phyloP scores from a whole-genome alignment of 192 early-diverging fungal genomes.

The Backusella tuberculispora region DNA sequence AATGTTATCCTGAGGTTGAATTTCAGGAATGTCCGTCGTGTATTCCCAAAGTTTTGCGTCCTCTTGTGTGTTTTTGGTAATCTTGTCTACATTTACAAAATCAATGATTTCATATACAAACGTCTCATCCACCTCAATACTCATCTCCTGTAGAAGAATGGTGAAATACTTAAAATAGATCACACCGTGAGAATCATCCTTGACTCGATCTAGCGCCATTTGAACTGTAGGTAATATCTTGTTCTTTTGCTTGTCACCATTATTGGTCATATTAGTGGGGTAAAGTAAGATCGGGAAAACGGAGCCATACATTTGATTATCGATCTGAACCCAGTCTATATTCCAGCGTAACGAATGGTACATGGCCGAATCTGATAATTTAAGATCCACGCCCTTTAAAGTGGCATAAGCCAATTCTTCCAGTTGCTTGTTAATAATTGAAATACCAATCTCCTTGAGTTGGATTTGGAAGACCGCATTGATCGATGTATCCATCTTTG shows the following conservation, averaged over 20 bases:
- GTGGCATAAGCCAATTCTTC: slow-evolving; percentile 90
- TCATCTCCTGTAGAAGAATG: slow-evolving; percentile 90
- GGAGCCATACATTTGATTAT: slow-evolving; percentile 92
- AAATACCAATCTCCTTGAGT: slow-evolving; percentile 90
- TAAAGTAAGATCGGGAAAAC: slow-evolving; percentile 93
- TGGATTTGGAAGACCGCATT: slow-evolving; percentile 70
- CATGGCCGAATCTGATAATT: slow-evolving; percentile 78
- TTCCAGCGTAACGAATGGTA: slow-evolving; percentile 79
- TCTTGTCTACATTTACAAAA: slow-evolving; percentile 79
- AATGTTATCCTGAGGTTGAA: slow-evolving; percentile 66
- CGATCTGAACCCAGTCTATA: slow-evolving; percentile 93
- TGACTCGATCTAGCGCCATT: slow-evolving; percentile 80
- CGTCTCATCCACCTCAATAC: slow-evolving; percentile 92
- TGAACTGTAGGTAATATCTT: slow-evolving; percentile 63
- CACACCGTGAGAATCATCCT: slow-evolving; percentile 94
- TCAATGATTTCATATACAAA: slow-evolving; percentile 86
- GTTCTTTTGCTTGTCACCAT: slow-evolving; percentile 54
- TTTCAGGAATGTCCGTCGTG: slow-evolving; percentile 71
- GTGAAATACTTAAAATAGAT: slow-evolving; percentile 95
- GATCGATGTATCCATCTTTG: slow-evolving; percentile 53
- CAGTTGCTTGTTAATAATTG: slow-evolving; percentile 77
- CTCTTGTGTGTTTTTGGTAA: slow-evolving; percentile 44
- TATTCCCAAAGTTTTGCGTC: slow-evolving; percentile 52
- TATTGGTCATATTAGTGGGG: slow-evolving; percentile 84
- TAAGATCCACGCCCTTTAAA: slow-evolving; percentile 75